These are phyloP conservation scores for Penicillium sp. DNA, from an alignment of 2,329 filamentous ascomycete species.

Conservation along the genomic window DNA sequence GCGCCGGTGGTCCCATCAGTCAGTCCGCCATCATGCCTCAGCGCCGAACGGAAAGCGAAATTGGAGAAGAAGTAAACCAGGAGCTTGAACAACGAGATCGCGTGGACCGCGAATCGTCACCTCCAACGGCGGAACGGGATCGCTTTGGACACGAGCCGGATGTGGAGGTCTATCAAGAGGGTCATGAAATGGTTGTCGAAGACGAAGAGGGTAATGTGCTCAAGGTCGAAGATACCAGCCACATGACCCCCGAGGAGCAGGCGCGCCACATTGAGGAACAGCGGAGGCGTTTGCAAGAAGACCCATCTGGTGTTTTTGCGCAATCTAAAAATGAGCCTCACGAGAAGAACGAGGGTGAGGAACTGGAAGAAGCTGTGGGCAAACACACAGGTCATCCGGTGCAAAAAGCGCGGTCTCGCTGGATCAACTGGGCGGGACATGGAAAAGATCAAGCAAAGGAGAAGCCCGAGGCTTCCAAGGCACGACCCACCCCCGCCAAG, in stretches of 20 bases:
- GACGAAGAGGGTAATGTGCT: conserved; percentile 83
- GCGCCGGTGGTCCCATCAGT: conserved; percentile 78
- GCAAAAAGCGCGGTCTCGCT: conserved; percentile 42
- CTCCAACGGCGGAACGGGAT: conserved; percentile 27
- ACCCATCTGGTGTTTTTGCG: conserved; percentile 41
- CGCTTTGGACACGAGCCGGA: conserved; percentile 32
- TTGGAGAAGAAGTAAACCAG: conserved; percentile 18
- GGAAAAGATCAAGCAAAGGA: conserved; percentile 29
- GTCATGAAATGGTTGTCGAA: conserved; percentile 71
- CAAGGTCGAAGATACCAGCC: conserved; percentile 51
- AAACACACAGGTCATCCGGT: conserved; percentile 31
- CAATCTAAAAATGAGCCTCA: conserved; percentile 43
- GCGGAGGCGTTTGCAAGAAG: conserved; percentile 49
- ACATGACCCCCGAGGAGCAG: conserved; percentile 52
- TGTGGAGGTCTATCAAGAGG: conserved; percentile 74
- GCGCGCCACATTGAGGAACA: conserved; percentile 52
- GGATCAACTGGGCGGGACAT: conserved; percentile 42
- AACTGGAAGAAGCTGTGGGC: conserved; percentile 35
- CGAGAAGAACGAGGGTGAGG: conserved; percentile 40
- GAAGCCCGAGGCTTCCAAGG: conserved; percentile 24
- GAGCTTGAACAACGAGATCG: conserved; percentile 24
- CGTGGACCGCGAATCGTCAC: conserved; percentile 37
- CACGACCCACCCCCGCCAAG: conserved; percentile 12
- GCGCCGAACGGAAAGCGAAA: conserved; percentile 32
- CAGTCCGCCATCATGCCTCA: conserved; percentile 81